phyloP scores from a whole-genome alignment of 148 eudicot species.

The Pouteria glomerata region DNA sequence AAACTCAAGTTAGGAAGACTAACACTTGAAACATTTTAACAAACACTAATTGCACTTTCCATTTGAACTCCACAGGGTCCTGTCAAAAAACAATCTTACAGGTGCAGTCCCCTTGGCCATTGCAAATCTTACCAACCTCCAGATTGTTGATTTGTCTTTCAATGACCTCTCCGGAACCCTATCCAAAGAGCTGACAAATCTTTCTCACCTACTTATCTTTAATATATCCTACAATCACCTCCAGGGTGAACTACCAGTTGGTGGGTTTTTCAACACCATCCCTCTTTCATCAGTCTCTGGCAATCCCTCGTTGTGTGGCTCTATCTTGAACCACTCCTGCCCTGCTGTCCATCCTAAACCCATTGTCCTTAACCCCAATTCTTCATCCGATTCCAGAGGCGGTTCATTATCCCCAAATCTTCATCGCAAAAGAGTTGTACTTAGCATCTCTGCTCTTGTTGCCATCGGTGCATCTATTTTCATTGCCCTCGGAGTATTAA shows the following conservation, averaged over 20 bases:
- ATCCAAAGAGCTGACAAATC: slow-evolving; percentile 72
- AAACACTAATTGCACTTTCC: no score
- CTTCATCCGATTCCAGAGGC: slow-evolving; percentile 43
- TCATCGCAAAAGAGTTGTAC: slow-evolving; percentile 52
- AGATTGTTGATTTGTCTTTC: slow-evolving; percentile 60
- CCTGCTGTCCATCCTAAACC: slow-evolving; percentile 92
- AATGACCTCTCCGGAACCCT: slow-evolving; percentile 62
- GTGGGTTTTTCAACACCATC: slow-evolving; percentile 76
- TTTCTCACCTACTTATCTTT: slow-evolving; percentile 54
- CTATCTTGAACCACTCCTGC: slow-evolving; percentile 67
- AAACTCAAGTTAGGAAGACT: neutral
- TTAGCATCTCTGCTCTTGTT: slow-evolving; percentile 74
- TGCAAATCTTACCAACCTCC: slow-evolving; percentile 52
- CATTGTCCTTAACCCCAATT: slow-evolving; percentile 83
- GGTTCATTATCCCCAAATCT: slow-evolving; percentile 28
- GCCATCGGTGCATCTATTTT: slow-evolving; percentile 91
- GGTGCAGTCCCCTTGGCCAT: slow-evolving; percentile 56
- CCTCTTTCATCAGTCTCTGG: slow-evolving; percentile 64
- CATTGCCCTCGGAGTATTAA: slow-evolving; percentile 75
- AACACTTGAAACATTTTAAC: slow-evolving; percentile 10
- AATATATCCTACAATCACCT: slow-evolving; percentile 73
- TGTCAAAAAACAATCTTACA: slow-evolving; percentile 64
- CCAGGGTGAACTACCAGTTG: slow-evolving; percentile 78
- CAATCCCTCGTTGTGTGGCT: slow-evolving; percentile 85
- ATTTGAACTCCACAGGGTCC: slow-evolving; percentile 38